Conservation (phyloP, 2,329 filamentous ascomycete species). For the Pseudopyrenochaeta lycopersici region DNA sequence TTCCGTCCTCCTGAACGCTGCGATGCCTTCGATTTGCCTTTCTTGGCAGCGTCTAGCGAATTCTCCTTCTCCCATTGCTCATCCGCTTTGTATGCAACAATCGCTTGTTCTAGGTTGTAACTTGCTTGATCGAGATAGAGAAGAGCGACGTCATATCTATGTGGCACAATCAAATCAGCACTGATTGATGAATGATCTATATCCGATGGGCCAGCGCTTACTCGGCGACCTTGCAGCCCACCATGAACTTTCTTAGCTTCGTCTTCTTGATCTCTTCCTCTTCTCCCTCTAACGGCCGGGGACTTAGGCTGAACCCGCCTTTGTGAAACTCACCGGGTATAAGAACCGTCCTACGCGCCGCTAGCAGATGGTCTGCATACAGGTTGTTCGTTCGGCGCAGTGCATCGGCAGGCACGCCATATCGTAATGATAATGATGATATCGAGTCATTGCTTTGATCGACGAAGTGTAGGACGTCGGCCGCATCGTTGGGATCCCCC, state of each 20-base stretch:
- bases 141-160: constrained; percentile 73
- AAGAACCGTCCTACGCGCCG: constrained; percentile 72
- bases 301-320: constrained; percentile 72
- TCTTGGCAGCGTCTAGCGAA: constrained; percentile 61
- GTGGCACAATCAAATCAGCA: constrained; percentile 50
- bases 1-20: constrained; percentile 37
- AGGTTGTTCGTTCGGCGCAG: constrained; percentile 75
- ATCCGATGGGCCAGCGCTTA: constrained; percentile 58
- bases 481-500: constrained; percentile 48
- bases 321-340: constrained; percentile 77
- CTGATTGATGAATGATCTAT: background rate
- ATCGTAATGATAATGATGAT: constrained; percentile 73
- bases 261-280: constrained; percentile 76
- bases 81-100: constrained; percentile 72
- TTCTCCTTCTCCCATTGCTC: constrained; percentile 79
- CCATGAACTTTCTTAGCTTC: constrained; percentile 80
- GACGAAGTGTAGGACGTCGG: constrained; percentile 79
- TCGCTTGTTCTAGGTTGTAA: constrained; percentile 72
- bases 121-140: constrained; percentile 76
- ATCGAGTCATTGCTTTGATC: constrained; percentile 74
- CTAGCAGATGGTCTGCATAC: constrained; percentile 74
- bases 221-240: constrained; percentile 78
- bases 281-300: constrained; percentile 75
- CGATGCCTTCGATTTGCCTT: constrained; percentile 51
- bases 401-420: constrained; percentile 70